These are phyloP conservation scores for Pezicula radicicola DNA, from an alignment of 2,329 filamentous ascomycete genomes.

Conservation along the genomic window DNA sequence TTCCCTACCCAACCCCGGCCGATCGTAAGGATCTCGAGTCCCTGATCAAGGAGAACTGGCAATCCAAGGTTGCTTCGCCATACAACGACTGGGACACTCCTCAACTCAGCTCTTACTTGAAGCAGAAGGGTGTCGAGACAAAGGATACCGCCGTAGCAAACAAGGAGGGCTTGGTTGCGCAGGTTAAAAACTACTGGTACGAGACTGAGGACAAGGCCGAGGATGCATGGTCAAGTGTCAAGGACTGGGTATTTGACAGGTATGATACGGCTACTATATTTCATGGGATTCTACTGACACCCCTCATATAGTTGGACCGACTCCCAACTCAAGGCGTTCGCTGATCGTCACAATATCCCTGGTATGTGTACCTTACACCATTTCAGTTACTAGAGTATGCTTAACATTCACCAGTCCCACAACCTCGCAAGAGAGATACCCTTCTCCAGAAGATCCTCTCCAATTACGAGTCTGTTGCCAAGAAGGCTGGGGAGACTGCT, in stretches of 20 bases:
- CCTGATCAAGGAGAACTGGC: slow-evolving; percentile 88
- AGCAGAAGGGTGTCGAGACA: slow-evolving; percentile 66
- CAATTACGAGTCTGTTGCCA: slow-evolving; percentile 76
- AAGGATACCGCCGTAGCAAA: slow-evolving; percentile 64
- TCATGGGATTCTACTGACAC: slow-evolving; percentile 5
- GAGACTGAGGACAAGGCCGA: slow-evolving; percentile 76
- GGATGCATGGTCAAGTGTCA: slow-evolving; percentile 67
- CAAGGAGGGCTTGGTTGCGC: slow-evolving; percentile 64
- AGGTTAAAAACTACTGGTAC: slow-evolving; percentile 73
- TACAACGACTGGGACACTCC: slow-evolving; percentile 75
- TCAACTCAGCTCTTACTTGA: slow-evolving; percentile 66
- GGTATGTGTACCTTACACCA: not conserved
- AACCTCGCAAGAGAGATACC: slow-evolving; percentile 81
- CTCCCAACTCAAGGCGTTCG: slow-evolving; percentile 89
- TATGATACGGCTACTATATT: slow-evolving; percentile 33
- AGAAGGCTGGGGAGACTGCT: slow-evolving; percentile 70
- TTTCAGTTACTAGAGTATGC: not conserved
- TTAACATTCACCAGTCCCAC: slow-evolving; percentile 55
- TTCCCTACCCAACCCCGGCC: slow-evolving; percentile 85
- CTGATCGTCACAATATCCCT: slow-evolving; percentile 83
- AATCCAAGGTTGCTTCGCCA: slow-evolving; percentile 68
- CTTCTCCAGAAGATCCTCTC: slow-evolving; percentile 74
- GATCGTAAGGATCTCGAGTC: slow-evolving; percentile 94
- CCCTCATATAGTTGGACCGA: slow-evolving; percentile 42
- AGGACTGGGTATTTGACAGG: slow-evolving; percentile 90